Conservation (phyloP, 345 rosid species). For the Dipteronia sinensis region DNA sequence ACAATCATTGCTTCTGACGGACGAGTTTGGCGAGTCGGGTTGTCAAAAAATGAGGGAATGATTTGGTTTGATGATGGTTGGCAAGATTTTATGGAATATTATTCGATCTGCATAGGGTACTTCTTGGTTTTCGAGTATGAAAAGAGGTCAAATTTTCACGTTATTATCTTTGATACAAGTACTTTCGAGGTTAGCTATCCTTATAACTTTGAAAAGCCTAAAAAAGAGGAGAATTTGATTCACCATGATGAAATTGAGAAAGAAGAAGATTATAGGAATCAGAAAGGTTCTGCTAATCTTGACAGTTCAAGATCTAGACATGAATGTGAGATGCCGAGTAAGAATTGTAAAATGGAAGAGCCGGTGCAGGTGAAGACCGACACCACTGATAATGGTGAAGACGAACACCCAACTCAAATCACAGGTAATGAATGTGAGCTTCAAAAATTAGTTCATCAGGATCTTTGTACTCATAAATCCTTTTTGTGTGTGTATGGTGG, state of each 20-base stretch:
- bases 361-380: neutral
- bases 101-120: conserved; percentile 34
- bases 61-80: conserved; percentile 50
- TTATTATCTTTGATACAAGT: conserved; percentile 32
- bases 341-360: conserved; percentile 18
- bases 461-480: too few relatives aligned
- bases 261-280: neutral
- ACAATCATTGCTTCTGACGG: conserved; percentile 6
- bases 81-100: conserved; percentile 30
- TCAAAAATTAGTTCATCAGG: too few relatives aligned
- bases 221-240: neutral
- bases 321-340: neutral
- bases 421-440: too few relatives aligned
- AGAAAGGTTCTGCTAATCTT: neutral
- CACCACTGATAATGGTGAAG: too few relatives aligned
- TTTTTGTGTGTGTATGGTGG: too few relatives aligned
- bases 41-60: conserved; percentile 23
- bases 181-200: conserved; percentile 41
- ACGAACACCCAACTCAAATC: too few relatives aligned
- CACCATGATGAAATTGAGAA: conserved; percentile 14
- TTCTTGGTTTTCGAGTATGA: conserved; percentile 40
- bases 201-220: conserved; percentile 26
- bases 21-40: conserved; percentile 36
- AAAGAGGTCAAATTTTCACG: conserved; percentile 23
- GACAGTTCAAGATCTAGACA: neutral